These are phyloP conservation scores for Pseudogymnoascus sp. DNA, from an alignment of 2,329 filamentous ascomycete genomes.

Conservation along the genomic window DNA sequence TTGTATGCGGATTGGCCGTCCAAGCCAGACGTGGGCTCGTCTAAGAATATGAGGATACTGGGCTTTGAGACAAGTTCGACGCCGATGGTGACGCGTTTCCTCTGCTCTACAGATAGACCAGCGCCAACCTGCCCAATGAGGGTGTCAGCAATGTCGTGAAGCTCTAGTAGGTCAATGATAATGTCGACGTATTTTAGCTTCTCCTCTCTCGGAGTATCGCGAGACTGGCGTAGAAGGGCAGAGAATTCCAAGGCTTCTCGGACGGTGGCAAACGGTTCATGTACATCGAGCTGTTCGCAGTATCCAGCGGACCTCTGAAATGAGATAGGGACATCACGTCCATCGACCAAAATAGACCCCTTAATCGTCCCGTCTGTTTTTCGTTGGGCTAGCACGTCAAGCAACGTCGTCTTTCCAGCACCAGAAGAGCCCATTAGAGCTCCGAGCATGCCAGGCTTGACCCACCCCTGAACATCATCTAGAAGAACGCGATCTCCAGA, in stretches of 20 bases:
- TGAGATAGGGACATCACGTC: conserved; percentile 63
- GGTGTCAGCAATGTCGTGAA: conserved; percentile 61
- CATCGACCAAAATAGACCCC: conserved; percentile 69
- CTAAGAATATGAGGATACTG: conserved; percentile 54
- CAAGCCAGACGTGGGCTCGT: conserved; percentile 56
- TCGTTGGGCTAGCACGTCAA: conserved; percentile 78
- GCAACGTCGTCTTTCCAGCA: conserved; percentile 80
- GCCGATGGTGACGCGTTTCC: conserved; percentile 58
- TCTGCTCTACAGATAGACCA: conserved; percentile 56
- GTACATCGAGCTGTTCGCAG: conserved; percentile 87
- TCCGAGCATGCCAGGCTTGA: conserved; percentile 63
- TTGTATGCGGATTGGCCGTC: conserved; percentile 60
- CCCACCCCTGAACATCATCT: conserved; percentile 75
- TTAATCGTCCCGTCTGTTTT: conserved; percentile 83
- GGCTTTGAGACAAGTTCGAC: conserved; percentile 53
- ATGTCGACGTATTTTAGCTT: conserved; percentile 85
- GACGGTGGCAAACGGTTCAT: conserved; percentile 75
- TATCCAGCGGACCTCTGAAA: conserved; percentile 78
- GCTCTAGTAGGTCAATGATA: conserved; percentile 57
- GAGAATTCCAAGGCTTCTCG: conserved; percentile 84
- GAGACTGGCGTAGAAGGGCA: conserved; percentile 80
- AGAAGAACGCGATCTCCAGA: conserved; percentile 61
- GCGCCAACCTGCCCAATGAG: conserved; percentile 58
- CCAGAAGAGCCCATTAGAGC: conserved; percentile 57
- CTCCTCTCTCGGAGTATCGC: conserved; percentile 61